phyloP scores from a whole-genome alignment of 257 asterid genomes.

The Rhazya stricta region DNA sequence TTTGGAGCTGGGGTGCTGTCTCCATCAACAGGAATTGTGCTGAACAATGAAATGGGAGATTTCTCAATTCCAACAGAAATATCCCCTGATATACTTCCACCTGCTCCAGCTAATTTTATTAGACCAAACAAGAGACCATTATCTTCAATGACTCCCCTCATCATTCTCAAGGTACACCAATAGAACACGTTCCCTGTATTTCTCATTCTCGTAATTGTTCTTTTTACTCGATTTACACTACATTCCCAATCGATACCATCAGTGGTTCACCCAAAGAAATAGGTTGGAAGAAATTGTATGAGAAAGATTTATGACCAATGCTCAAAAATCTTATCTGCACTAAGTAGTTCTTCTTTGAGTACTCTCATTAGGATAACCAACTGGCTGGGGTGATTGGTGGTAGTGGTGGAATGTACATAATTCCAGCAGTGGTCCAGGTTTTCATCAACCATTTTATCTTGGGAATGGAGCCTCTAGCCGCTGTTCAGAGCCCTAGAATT shows the following conservation, averaged over 20 bases:
- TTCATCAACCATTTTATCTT: constrained; percentile 76
- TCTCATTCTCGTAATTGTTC: not conserved
- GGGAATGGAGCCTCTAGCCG: constrained; percentile 70
- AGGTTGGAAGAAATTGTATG: not conserved
- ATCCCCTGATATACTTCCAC: constrained; percentile 63
- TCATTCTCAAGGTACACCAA: constrained; percentile 67
- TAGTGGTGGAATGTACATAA: constrained; percentile 78
- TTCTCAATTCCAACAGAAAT: constrained; percentile 68
- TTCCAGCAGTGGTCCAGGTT: constrained; percentile 78
- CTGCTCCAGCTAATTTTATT: constrained; percentile 82
- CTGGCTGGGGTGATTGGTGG: constrained; percentile 86
- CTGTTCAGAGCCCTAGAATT: constrained; percentile 74
- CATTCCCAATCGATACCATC: not conserved
- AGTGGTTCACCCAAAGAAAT: not conserved
- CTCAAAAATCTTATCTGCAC: not conserved
- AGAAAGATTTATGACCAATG: not conserved
- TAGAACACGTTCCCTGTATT: not conserved
- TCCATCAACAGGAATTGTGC: constrained; percentile 77
- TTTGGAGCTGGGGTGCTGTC: constrained; percentile 84
- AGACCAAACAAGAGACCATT: constrained; percentile 79
- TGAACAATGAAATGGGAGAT: constrained; percentile 93
- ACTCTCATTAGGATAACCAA: constrained; percentile 50
- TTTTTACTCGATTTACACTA: not conserved
- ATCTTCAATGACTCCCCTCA: constrained; percentile 87
- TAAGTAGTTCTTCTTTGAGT: not conserved